A percentile compares a stretch with the other conserved stretches of the same genome.
Evolutionary conservation across 108 stramenopile species (phyloP).

Genomic region (Nannochloropsis granulata): DNA sequence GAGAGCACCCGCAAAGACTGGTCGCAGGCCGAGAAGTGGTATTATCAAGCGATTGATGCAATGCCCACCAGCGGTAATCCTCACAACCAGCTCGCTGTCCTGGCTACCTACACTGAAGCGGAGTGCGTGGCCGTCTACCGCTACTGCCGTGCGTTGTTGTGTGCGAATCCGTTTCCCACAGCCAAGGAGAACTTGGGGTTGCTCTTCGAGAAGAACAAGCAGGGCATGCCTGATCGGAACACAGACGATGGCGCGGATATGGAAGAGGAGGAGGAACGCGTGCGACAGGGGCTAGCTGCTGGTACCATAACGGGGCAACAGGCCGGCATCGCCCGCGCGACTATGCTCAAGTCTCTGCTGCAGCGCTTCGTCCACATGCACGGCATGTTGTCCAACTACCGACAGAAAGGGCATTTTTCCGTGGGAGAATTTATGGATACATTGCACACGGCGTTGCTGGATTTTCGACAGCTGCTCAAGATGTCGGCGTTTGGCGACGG

Average conservation of each 20-base stretch:
- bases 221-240: neutral
- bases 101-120: constrained; percentile 32
- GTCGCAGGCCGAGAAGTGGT: constrained; percentile 13
- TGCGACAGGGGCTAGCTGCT: neutral
- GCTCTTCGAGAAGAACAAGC: constrained; percentile 32
- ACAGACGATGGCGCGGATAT: neutral
- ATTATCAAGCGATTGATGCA: constrained; percentile 20
- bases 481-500: constrained; percentile 30
- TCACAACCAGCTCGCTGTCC: constrained; percentile 33
- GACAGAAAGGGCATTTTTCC: neutral
- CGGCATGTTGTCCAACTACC: constrained; percentile 15
- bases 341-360: constrained; percentile 26
- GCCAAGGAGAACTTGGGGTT: constrained; percentile 27
- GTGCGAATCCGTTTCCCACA: constrained; percentile 19
- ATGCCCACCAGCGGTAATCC: constrained; percentile 30
- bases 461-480: constrained; percentile 22
- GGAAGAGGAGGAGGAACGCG: neutral
- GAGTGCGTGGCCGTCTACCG: constrained; percentile 36
- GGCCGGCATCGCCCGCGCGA: constrained; percentile 18
- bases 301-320: neutral
- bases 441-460: constrained; percentile 6
- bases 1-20: constrained; percentile 17
- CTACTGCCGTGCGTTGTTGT: constrained; percentile 30
- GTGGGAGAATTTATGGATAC: constrained; percentile 3
- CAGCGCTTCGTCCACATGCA: constrained; percentile 25